Evolutionary conservation across 1,284 basidiomycete genomes (phyloP).

Genomic region (Puccinia triticina): DNA sequence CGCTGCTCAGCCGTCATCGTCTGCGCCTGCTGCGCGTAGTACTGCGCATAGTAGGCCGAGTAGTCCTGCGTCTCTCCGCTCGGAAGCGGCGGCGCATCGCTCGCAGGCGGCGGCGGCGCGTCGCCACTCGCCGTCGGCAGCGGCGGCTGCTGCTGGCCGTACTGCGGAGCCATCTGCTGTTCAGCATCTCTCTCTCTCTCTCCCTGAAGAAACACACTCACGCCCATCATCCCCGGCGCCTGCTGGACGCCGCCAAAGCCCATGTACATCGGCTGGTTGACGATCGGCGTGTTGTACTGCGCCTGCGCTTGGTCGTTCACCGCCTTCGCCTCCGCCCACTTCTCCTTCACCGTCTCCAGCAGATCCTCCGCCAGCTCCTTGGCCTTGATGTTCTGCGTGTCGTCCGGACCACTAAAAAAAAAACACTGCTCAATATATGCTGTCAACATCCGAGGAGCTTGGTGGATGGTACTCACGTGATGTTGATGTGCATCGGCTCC

Average conservation of each 20-base stretch:
- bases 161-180: conserved; percentile 55
- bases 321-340: conserved; percentile 75
- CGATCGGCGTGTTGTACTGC: conserved; percentile 48
- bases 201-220: not conserved
- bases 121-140: conserved; percentile 48
- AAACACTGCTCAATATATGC: not conserved
- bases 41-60: conserved; percentile 49
- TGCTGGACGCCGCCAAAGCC: conserved; percentile 39
- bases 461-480: conserved; percentile 68
- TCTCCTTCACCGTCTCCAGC: conserved; percentile 77
- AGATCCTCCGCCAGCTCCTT: conserved; percentile 87
- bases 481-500: conserved; percentile 92
- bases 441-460: not conserved
- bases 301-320: conserved; percentile 59
- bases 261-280: conserved; percentile 51
- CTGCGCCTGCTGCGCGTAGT: conserved; percentile 50
- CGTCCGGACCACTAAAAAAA: conserved; percentile 75
- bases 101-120: conserved; percentile 66
- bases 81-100: conserved; percentile 66
- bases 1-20: conserved; percentile 47
- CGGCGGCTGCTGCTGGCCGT: conserved; percentile 52
- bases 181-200: too few species aligned
- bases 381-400: conserved; percentile 80
- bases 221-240: conserved; percentile 30
- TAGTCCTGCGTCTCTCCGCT: conserved; percentile 63